Conservation (phyloP, 768 basidiomycete species). For the Strobilomyces echinocephalus region DNA sequence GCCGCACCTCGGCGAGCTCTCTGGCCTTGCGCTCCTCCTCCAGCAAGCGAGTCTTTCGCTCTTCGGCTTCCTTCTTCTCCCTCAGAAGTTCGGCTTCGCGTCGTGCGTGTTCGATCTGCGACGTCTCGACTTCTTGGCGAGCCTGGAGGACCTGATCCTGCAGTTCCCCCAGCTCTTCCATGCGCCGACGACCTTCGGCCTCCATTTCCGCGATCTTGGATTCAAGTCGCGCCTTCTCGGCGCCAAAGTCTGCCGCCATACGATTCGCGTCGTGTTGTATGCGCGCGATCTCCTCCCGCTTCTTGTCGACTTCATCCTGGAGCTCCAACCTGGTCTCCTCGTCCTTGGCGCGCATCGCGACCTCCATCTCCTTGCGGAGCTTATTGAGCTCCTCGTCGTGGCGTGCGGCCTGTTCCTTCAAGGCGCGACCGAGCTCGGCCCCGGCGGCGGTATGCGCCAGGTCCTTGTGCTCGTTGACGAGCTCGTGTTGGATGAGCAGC, state of each 20-base stretch:
- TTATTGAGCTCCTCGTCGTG: conserved; percentile 45
- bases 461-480: conserved; percentile 45
- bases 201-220: conserved; percentile 28
- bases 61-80: conserved; percentile 24
- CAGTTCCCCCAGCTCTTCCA: conserved; percentile 20
- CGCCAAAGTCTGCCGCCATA: conserved; percentile 37
- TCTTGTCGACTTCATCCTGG: conserved; percentile 39
- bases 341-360: conserved; percentile 41
- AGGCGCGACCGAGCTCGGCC: conserved; percentile 45
- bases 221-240: conserved; percentile 34
- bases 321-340: conserved; percentile 44
- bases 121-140: conserved; percentile 25
- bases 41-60: conserved; percentile 24
- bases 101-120: conserved; percentile 25
- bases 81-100: conserved; percentile 27
- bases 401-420: conserved; percentile 42
- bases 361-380: conserved; percentile 44
- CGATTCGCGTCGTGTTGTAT: conserved; percentile 38
- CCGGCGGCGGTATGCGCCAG: conserved; percentile 53
- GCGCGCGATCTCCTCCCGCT: conserved; percentile 41
- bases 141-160: conserved; percentile 28
- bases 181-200: conserved; percentile 14
- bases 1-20: conserved; percentile 24
- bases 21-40: conserved; percentile 31
- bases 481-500: conserved; percentile 52